These are phyloP conservation scores for Colletotrichum euphorbiae DNA, from an alignment of 2,329 filamentous ascomycete species.

Conservation along the genomic window DNA sequence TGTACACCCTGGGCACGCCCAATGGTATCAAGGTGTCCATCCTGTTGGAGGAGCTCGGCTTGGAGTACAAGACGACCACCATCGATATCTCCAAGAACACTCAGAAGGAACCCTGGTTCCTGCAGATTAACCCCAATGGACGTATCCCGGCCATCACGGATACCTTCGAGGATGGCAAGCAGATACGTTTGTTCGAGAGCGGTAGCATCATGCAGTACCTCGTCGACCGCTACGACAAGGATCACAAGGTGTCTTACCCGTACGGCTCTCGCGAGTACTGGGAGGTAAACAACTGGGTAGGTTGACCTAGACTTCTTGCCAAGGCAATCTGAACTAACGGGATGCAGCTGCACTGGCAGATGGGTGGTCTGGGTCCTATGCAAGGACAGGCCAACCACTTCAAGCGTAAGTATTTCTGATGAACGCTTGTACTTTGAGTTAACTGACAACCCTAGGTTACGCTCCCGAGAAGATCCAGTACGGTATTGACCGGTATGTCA, in stretches of 20 bases:
- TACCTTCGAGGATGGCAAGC: constrained; percentile 77
- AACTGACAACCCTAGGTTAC: constrained; percentile 62
- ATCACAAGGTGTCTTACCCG: constrained; percentile 86
- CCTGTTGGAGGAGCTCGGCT: constrained; percentile 83
- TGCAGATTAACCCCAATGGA: constrained; percentile 92
- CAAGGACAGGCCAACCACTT: constrained; percentile 90
- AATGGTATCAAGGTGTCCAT: constrained; percentile 94
- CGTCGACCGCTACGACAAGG: constrained; percentile 81
- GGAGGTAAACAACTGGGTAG: constrained; percentile 82
- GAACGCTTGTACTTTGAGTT: background rate
- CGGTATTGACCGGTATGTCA: constrained; percentile 83
- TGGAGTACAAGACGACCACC: constrained; percentile 79
- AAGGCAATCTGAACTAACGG: constrained; percentile 19
- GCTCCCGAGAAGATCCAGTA: constrained; percentile 87
- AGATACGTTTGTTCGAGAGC: constrained; percentile 83
- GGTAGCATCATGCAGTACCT: constrained; percentile 89
- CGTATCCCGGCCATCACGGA: constrained; percentile 91
- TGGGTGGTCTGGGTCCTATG: constrained; percentile 85
- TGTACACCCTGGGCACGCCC: constrained; percentile 86
- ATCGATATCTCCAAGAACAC: constrained; percentile 78
- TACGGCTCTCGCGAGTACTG: constrained; percentile 78
- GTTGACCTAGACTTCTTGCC: constrained; percentile 28
- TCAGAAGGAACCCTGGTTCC: constrained; percentile 77
- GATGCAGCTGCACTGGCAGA: constrained; percentile 74
- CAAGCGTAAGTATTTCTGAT: constrained; percentile 58